Base-by-base conservation (phyloP, 2,329 filamentous ascomycete genomes). In the Aspergillus texensis region DNA sequence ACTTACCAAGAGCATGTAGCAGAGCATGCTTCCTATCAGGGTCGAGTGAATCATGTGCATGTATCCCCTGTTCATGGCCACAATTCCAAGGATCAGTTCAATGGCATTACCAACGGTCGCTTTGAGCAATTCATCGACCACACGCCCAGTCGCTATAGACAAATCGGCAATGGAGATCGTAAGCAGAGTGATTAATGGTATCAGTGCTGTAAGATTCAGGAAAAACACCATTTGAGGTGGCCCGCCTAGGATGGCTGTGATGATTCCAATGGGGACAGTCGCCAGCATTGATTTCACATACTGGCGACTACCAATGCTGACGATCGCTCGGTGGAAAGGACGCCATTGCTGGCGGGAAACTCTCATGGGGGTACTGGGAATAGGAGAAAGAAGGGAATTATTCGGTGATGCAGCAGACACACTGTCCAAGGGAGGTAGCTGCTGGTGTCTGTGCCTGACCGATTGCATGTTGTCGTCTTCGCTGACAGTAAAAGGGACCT, bases 71-170 rank as follows among this genome's bases (percentile, higher is more conserved):
- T 83, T 78, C 36, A 96, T 80, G 3, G 93, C 91, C 70, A 95
- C 90, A 69, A 96, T 85, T 34, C 66, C 67, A 45, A 96, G 91
- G 65, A 94, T 94, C 70, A 94, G 81, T 74, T 94, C 91, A 65
- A 94, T 90, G 10, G 91, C 91, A 73, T 94, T 94, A 58, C 92
- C 93, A 75, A 96, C 94, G 3, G 90, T 91, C 10, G 92, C 92
- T 71, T 96, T 96, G 61, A 96, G 83, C 41, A 96, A 80, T 56
- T 92, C 93, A 63, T 92, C 92, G 1, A 95, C 78, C 0, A 90
- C 91, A 74, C 95, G 92, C 48, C 92, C 92, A 0, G 54, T 60
- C 59, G 62, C 60, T 39, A 68, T 61, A 1, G 92, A 89, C 66
- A 96, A 88, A 75, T 95, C 91, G 75, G 96, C 92, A 0, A 93